These are phyloP conservation scores for Solanum paucissectum DNA, from an alignment of 257 asterid genomes.

Conservation along the genomic window DNA sequence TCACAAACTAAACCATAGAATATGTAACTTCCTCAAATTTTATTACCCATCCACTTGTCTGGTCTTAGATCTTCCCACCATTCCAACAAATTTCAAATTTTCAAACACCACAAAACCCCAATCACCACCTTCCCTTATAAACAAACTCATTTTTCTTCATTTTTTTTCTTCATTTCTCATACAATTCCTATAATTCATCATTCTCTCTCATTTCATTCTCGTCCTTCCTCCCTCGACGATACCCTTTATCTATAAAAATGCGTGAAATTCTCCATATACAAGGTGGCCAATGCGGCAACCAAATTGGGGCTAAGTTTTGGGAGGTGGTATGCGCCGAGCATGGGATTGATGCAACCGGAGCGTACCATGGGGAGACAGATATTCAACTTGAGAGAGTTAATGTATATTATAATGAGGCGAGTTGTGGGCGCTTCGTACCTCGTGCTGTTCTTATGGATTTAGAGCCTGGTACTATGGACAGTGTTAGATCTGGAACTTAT, in stretches of 20 bases:
- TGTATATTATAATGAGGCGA: too few species aligned
- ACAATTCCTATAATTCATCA: background rate
- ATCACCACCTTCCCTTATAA: background rate
- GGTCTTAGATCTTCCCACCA: background rate
- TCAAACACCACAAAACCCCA: background rate
- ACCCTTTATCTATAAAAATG: slow-evolving; percentile 5
- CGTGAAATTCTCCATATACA: slow-evolving; percentile 44
- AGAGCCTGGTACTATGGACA: too few species aligned
- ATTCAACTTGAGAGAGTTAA: too few species aligned
- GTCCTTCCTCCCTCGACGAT: background rate
- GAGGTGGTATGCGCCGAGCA: too few species aligned
- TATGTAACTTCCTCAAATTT: background rate
- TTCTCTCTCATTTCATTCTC: background rate
- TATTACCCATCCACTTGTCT: background rate
- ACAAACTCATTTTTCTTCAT: background rate
- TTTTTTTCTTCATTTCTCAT: background rate
- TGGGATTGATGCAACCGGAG: too few species aligned
- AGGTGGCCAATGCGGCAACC: slow-evolving; percentile 48
- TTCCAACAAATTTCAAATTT: background rate
- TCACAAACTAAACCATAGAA: background rate
- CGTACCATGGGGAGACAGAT: too few species aligned
- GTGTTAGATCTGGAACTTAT: slow-evolving; percentile 26
- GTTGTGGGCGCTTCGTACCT: too few species aligned
- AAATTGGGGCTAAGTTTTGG: slow-evolving; percentile 40
- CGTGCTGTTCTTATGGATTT: too few species aligned